Percentiles rank a stretch among this genome's conserved stretches.
phyloP scores from a whole-genome alignment of 2,329 filamentous ascomycete genomes.

The Ophidiomyces ophidiicola region DNA sequence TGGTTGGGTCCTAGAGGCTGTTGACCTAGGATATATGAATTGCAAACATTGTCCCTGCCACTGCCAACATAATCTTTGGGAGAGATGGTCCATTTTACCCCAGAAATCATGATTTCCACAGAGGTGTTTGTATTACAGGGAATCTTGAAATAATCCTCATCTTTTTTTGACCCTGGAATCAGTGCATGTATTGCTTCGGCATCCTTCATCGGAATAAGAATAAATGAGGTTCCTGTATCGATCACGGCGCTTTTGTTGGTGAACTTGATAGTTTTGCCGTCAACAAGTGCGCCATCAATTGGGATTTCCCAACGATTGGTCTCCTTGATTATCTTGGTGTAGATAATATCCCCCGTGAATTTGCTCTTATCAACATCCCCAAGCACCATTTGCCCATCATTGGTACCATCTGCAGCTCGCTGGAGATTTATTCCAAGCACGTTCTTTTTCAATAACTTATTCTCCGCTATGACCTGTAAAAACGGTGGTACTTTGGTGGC shows the following conservation, averaged over 20 bases:
- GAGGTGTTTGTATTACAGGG: conserved; percentile 56
- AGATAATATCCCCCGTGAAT: conserved; percentile 57
- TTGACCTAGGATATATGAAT: conserved; percentile 63
- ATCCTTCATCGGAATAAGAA: conserved; percentile 57
- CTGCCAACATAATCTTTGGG: conserved; percentile 55
- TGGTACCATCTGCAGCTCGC: conserved; percentile 51
- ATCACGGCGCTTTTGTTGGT: conserved; percentile 53
- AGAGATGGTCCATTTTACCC: conserved; percentile 53
- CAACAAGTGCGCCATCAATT: conserved; percentile 52
- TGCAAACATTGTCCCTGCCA: conserved; percentile 27
- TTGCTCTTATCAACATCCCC: conserved; percentile 56
- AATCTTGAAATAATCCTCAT: conserved; percentile 53
- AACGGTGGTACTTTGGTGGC: conserved; percentile 47
- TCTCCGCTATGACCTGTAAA: conserved; percentile 48
- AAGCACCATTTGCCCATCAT: conserved; percentile 66
- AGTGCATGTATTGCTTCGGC: conserved; percentile 55
- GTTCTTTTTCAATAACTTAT: conserved; percentile 50
- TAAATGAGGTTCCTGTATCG: conserved; percentile 72
- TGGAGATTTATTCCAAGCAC: conserved; percentile 61
- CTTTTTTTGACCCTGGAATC: conserved; percentile 49
- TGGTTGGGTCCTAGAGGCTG: conserved; percentile 49
- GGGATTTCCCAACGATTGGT: conserved; percentile 60
- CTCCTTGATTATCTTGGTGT: conserved; percentile 44
- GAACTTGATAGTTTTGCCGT: conserved; percentile 47
- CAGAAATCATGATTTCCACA: conserved; percentile 56